Evolutionary conservation across 1,139 yeast genomes (phyloP), one percentile per base, ranked within the genome.

Genomic region (Yamadazyma spencermartinsiae): DNA sequence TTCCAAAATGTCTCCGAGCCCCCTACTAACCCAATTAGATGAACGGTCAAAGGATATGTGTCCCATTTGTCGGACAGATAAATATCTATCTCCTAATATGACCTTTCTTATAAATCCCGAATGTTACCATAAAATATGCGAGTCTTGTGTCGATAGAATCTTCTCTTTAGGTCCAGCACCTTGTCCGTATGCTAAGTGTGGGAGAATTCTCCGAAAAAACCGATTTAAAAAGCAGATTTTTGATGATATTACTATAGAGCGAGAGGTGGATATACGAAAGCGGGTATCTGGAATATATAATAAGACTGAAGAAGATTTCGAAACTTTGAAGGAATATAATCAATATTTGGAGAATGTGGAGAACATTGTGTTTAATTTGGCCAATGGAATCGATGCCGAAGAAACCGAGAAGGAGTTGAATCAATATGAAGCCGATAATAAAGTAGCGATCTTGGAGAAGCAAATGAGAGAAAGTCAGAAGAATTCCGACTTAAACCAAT

Each of bases 101-200:
- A 81, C 76, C 52, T 90, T 92, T 56, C 76, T 92, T 41, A 90
- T 92, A 44, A 92, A 92, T 54, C 96, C 98, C 0, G 98, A 92
- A 59, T 92, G 99, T 63, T 92, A 94, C 58, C 99, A 92, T 58
- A 90, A 88, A 71, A 92, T 92, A 61, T 92, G 98, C 65, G 96
- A 88, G 57, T 83, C 95, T 3, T 92, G 98, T 63, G 98, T 89
- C 33, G 98, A 90, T 61, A 74, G 98, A 50, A 88, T 92, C 40
- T 92, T 88, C 60, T 81, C 96, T 10, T 65, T 86, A 36, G 99
- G 99, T 4, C 98, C 98, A 0, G 94, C 97, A 0, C 94, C 92
- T 18, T 92, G 98, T 60, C 98, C 98, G 0, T 90, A 89, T 59
- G 88, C 92, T 5, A 82, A 84, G 36, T 92, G 99, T 67, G 90